Evolutionary conservation across 805 yeast species (phyloP), one percentile per base, ranked within the genome.

Genomic region (Pichia eremophila): DNA sequence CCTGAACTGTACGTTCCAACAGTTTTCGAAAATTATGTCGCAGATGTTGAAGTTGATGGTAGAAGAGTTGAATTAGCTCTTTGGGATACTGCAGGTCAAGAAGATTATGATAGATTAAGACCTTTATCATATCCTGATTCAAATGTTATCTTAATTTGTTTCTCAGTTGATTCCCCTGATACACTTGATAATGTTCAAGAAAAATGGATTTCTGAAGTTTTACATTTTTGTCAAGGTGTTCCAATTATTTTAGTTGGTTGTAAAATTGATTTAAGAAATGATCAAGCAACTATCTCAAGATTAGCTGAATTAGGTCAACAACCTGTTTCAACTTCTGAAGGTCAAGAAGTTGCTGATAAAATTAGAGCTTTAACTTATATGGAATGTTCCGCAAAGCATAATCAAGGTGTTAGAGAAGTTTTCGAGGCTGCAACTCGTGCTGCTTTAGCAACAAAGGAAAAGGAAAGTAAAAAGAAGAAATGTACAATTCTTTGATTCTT

Each of bases 51-150:
- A 63, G 83, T 84, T 49, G 91, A 85, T 60, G 95, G 95, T 44
- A 85, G 91, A 69, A 79, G 85, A 65, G 97, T 91, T 50, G 96
- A 90, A 66, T 74, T 89, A 68, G 95, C 96, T 8, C 74, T 89
- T 57, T 89, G 96, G 96, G 96, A 89, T 88, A 89, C 96, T 57
- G 96, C 97, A 48, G 97, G 97, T 55, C 97, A 89, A 78, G 97
- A 89, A 74, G 97, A 90, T 73, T 89, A 89, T 65, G 96, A 88
- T 68, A 85, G 96, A 69, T 74, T 87, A 58, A 83, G 95, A 70
- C 95, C 96, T 40, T 73, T 87, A 55, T 83, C 91, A 14, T 89
- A 89, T 69, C 96, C 96, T 52, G 95, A 89, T 66, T 84, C 95
- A 38, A 85, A 87, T 65, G 96, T 89, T 53, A 85, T 89, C 51